Percentiles rank a stretch among this genome's conserved stretches.
These are phyloP conservation scores for Heimioporus sp. DNA, from an alignment of 768 basidiomycete genomes.

Conservation along the genomic window DNA sequence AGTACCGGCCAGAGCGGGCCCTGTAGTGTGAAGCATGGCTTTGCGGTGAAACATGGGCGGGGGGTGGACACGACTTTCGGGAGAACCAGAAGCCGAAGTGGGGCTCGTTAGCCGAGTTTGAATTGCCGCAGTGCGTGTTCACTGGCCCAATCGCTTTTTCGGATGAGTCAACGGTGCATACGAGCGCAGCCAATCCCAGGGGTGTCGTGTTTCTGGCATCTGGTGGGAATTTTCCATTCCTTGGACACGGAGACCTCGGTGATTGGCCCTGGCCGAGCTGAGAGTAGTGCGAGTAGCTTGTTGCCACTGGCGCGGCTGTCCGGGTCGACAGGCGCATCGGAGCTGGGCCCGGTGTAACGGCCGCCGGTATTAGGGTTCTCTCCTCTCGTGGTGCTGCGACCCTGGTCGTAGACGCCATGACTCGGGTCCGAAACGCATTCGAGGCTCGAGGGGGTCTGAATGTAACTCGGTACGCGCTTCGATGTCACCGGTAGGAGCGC, in stretches of 20 bases:
- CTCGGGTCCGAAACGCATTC: background rate
- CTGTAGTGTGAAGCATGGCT: no score
- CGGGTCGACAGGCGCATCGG: no score
- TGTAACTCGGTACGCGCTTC: slow-evolving; percentile 1
- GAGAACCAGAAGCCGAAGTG: no score
- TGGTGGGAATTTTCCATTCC: background rate
- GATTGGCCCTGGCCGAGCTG: background rate
- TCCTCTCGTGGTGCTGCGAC: background rate
- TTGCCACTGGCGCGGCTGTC: background rate
- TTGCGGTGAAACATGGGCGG: background rate
- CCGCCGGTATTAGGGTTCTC: no score
- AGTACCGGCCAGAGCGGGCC: no score
- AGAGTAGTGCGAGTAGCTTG: background rate
- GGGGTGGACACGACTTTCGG: no score
- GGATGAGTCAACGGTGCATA: no score
- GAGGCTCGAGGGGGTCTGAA: background rate
- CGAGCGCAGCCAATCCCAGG: background rate
- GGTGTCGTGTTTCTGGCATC: background rate
- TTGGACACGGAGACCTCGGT: background rate
- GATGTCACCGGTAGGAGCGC: slow-evolving; percentile 6
- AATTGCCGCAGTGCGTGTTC: no score
- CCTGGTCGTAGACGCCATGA: background rate
- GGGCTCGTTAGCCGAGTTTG: no score
- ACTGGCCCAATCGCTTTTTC: no score
- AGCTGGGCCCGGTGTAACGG: background rate